phyloP scores from a whole-genome alignment of 345 rosid species.

The Citropsis articulata region DNA sequence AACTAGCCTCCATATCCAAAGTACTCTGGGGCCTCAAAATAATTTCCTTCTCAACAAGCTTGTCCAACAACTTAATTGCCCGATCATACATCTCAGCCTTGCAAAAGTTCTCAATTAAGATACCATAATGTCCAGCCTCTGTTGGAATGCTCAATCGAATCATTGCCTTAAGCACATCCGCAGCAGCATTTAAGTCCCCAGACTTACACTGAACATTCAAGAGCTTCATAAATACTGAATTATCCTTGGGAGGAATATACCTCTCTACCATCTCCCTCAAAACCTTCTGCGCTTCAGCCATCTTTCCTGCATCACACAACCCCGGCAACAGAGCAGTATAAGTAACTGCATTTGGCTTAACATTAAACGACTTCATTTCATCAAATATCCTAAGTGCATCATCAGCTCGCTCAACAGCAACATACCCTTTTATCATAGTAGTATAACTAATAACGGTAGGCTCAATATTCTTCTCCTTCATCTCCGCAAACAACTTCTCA shows the following conservation, averaged over 20 bases:
- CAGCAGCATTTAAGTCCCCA: conserved; percentile 69
- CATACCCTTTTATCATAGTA: conserved; percentile 83
- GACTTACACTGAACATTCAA: conserved; percentile 56
- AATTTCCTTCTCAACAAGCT: conserved; percentile 73
- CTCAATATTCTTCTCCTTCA: conserved; percentile 65
- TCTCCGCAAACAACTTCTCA: conserved; percentile 76
- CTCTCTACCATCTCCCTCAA: conserved; percentile 69
- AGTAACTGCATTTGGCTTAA: conserved; percentile 70
- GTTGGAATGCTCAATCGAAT: conserved; percentile 63
- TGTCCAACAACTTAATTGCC: conserved; percentile 71
- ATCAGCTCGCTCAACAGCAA: conserved; percentile 50
- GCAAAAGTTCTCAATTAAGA: conserved; percentile 72
- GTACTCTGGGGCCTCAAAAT: conserved; percentile 69
- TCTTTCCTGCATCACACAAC: conserved; percentile 68
- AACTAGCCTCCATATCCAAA: conserved; percentile 56
- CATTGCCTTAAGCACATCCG: conserved; percentile 78
- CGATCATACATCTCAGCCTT: conserved; percentile 58
- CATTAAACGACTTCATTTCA: conserved; percentile 69
- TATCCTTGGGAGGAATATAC: conserved; percentile 67
- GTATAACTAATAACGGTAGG: conserved; percentile 83
- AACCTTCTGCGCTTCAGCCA: conserved; percentile 53
- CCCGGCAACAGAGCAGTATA: conserved; percentile 81
- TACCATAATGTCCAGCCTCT: conserved; percentile 85
- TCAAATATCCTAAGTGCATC: conserved; percentile 72
- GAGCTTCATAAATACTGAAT: conserved; percentile 64